Conservation (phyloP, 495 filamentous ascomycete species). For the Talaromyces wortmannii region DNA sequence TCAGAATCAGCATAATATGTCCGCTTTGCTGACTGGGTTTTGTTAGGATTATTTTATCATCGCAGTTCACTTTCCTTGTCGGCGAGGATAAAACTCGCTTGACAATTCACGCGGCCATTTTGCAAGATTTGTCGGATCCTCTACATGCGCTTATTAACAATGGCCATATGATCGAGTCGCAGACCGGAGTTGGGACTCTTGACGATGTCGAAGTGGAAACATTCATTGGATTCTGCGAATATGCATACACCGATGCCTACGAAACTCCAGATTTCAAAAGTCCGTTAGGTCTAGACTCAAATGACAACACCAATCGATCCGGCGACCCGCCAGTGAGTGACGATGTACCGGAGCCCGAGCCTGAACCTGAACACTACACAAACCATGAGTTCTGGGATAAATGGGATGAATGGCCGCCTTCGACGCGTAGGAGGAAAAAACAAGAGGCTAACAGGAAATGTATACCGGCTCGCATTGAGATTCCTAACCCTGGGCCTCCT, state of each 20-base stretch:
- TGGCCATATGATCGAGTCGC: slow-evolving; percentile 10
- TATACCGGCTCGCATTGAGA: not conserved
- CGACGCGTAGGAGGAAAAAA: not conserved
- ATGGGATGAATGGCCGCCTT: not conserved
- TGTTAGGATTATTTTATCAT: slow-evolving; percentile 2
- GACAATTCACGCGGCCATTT: not conserved
- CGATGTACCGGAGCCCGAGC: not conserved
- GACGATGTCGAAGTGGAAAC: slow-evolving; percentile 11
- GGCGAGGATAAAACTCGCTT: slow-evolving; percentile 3
- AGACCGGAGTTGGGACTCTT: not conserved
- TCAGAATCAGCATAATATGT: not conserved
- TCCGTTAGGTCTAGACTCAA: not conserved
- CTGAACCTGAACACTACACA: too few relatives aligned
- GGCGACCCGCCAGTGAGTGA: not conserved
- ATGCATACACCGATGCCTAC: slow-evolving; percentile 16
- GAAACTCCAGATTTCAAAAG: slow-evolving; percentile 1
- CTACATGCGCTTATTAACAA: slow-evolving; percentile 6
- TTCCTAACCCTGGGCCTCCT: not conserved
- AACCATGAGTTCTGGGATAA: not conserved
- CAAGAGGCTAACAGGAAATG: not conserved
- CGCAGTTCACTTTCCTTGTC: slow-evolving; percentile 1
- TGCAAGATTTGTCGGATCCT: slow-evolving; percentile 4
- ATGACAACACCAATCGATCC: not conserved
- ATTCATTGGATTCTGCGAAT: slow-evolving; percentile 12
- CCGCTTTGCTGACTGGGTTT: not conserved